Base-by-base conservation (phyloP, 1,284 basidiomycete species). In the Cerioporus squamosus region DNA sequence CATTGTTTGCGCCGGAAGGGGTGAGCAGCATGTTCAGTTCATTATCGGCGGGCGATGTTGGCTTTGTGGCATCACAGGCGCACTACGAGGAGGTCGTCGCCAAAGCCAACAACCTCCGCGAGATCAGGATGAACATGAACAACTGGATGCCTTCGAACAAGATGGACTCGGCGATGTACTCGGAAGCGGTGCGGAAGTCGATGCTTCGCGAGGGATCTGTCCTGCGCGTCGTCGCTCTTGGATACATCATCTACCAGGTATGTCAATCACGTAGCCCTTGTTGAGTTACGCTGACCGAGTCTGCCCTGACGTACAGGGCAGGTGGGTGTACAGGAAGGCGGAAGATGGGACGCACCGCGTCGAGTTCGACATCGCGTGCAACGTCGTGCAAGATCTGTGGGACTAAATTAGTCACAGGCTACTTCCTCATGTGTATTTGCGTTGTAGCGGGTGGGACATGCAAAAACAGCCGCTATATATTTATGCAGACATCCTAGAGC, bases 201-300 rank as follows among this genome's bases (percentile, higher is more conserved):
- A 88, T 88, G 86, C 70, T 82, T 44, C 75, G 79, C 22, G 73
- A 78, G 7, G 73, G 74, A 40, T 84, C 82, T 14, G 73, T 69
- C 45, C 64, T 88, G 52, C 73, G 83, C 33, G 66, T 74, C 9
- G 74, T 88, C 24, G 75, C 75, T 18, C 71, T 88, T 42, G 82
- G 80, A n/a, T 69, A 74, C 23, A 71, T 72, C 15, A 59, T 80
- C 44, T 87, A 84, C 66, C 77, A 69, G 50, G 85, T 85, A 55
- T 67, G 80, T 67, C n/a, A n/a, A n/a, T n/a, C n/a, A n/a, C n/a
- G n/a, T n/a, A n/a, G n/a, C n/a, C n/a, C n/a, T n/a, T n/a, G n/a
- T n/a, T n/a, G n/a, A n/a, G n/a, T 38, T 53, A 47, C 17, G 14
- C 33, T 10, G 44, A 33, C 42, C n/a, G 15, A 36, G 15, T 23